Conservation (phyloP, 768 basidiomycete genomes). For the Chalciporus pseudorubinellus region DNA sequence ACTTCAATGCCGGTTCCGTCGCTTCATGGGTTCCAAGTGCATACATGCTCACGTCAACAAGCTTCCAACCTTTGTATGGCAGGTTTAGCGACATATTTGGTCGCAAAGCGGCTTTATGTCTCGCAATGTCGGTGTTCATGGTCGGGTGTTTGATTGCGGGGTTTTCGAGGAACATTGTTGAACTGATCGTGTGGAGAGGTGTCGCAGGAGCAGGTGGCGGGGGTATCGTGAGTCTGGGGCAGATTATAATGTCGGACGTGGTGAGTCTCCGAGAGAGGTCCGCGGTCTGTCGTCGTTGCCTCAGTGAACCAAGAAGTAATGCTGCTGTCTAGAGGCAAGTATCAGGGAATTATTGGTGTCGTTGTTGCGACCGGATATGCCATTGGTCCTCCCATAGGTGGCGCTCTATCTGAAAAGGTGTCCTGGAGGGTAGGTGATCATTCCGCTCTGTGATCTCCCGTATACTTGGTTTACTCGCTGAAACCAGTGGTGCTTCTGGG, state of each 20-base stretch:
- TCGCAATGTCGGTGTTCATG: conserved; percentile 63
- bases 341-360: conserved; percentile 70
- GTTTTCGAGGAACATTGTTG: conserved; percentile 59
- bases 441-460: neutral
- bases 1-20: conserved; percentile 50
- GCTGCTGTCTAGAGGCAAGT: conserved; percentile 54
- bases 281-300: conserved; percentile 5
- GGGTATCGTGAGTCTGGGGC: conserved; percentile 63
- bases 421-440: conserved; percentile 53
- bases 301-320: neutral
- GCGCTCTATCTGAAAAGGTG: conserved; percentile 58
- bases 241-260: conserved; percentile 73
- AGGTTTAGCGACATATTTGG: conserved; percentile 68
- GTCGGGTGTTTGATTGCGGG: conserved; percentile 65
- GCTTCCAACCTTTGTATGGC: conserved; percentile 47
- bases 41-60: conserved; percentile 59
- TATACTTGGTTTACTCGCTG: neutral
- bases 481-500: conserved; percentile 70
- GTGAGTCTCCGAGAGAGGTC: conserved; percentile 67
- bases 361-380: conserved; percentile 55
- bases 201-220: conserved; percentile 71
- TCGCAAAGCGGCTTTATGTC: conserved; percentile 56
- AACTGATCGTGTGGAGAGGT: conserved; percentile 68
- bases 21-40: conserved; percentile 70
- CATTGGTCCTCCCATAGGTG: conserved; percentile 67